These are phyloP conservation scores for Linanthus parryae DNA, from an alignment of 148 eudicot genomes.

Conservation along the genomic window DNA sequence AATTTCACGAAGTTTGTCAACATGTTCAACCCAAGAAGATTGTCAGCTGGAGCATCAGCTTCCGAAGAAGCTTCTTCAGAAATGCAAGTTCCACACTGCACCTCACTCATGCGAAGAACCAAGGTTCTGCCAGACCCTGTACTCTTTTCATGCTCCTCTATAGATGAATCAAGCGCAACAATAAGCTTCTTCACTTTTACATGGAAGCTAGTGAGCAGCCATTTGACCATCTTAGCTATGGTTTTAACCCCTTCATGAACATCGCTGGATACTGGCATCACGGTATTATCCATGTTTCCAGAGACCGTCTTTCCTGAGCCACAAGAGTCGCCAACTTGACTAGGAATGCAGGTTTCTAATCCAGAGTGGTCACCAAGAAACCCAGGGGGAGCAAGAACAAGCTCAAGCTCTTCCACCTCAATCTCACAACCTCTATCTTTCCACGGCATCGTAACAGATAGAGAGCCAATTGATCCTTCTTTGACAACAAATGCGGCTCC, in stretches of 20 bases:
- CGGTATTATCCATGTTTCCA: constrained; percentile 19
- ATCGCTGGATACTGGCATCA: constrained; percentile 30
- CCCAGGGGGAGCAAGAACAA: constrained; percentile 49
- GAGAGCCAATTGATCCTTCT: constrained; percentile 81
- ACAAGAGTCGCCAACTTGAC: constrained; percentile 7
- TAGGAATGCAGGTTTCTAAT: constrained; percentile 23
- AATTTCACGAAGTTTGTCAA: constrained; percentile 72
- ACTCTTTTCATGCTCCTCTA: constrained; percentile 24
- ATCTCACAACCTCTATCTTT: constrained; percentile 59
- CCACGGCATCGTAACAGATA: constrained; percentile 82
- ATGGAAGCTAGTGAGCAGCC: constrained; percentile 84
- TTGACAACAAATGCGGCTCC: constrained; percentile 37
- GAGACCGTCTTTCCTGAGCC: constrained; percentile 26
- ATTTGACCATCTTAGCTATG: constrained; percentile 85
- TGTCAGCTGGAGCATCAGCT: constrained; percentile 19
- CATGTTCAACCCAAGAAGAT: constrained; percentile 51
- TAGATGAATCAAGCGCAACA: constrained; percentile 63
- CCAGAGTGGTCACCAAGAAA: constrained; percentile 13
- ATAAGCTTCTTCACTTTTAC: constrained; percentile 59
- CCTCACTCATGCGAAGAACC: constrained; percentile 69
- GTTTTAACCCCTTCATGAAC: constrained; percentile 96
- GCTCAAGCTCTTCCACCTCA: constrained; percentile 83
- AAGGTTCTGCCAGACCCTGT: constrained; percentile 37
- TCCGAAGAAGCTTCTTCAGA: constrained; percentile 39
- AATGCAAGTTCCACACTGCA: constrained; percentile 70